Conservation (phyloP, 106 monocot species). For the Dioscorea dumetorum region DNA sequence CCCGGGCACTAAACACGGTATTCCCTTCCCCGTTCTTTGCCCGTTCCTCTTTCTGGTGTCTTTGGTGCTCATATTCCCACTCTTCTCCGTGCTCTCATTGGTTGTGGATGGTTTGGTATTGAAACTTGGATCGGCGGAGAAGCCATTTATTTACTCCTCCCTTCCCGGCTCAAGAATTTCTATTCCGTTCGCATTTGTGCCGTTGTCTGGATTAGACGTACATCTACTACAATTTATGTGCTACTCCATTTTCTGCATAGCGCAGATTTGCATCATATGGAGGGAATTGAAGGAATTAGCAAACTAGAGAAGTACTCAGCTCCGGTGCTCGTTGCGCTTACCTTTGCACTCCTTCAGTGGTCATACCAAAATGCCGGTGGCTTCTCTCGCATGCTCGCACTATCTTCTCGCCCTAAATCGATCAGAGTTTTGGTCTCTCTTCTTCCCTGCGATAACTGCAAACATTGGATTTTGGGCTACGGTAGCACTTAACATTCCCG, state of each 20-base stretch:
- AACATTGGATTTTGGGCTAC: conserved; percentile 98
- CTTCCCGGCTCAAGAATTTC: conserved; percentile 28
- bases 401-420: conserved; percentile 36
- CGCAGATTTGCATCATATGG: conserved; percentile 45
- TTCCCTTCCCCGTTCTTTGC: conserved; percentile 91
- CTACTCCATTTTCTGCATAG: conserved; percentile 69
- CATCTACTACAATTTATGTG: conserved; percentile 52
- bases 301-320: conserved; percentile 81
- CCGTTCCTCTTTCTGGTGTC: conserved; percentile 71
- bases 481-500: conserved; percentile 87
- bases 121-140: conserved; percentile 90
- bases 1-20: conserved; percentile 58
- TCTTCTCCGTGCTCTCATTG: conserved; percentile 78
- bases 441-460: conserved; percentile 91
- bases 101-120: conserved; percentile 95
- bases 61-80: conserved; percentile 69
- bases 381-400: conserved; percentile 61
- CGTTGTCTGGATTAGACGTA: conserved; percentile 34
- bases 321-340: conserved; percentile 60
- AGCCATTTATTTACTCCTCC: conserved; percentile 70
- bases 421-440: conserved; percentile 49
- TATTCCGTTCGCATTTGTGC: neutral
- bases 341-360: conserved; percentile 58
- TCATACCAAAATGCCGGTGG: conserved; percentile 69
- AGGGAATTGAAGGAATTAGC: conserved; percentile 59